Evolutionary conservation across 2,329 filamentous ascomycete species (phyloP), one percentile per base, ranked within the genome.

Genomic region (Fusarium pilosicola): DNA sequence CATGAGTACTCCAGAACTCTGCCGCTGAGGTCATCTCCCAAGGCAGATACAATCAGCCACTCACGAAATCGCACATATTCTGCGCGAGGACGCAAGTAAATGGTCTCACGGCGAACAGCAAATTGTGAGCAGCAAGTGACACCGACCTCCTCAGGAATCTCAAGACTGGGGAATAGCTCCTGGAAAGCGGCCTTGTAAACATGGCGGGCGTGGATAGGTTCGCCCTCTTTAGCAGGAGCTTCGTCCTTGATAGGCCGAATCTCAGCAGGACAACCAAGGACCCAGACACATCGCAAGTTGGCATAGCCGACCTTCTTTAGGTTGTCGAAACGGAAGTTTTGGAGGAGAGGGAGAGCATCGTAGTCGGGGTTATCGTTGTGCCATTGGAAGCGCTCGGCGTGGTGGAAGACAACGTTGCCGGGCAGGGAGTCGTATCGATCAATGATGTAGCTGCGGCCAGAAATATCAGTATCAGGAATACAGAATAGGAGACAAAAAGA

Each of bases 111-210:
- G 7, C 88, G 88, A 12, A 92, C 87, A 1, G 88, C 90, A 70
- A 92, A 92, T 79, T 92, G 90, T 24, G 89, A 89, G 79, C 90
- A 92, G 78, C 90, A 92, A n/a, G 88, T 85, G 9, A 87, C 86
- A 5, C 85, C 88, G 14, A 91, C 84, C 17, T 85, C 76, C 2
- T 82, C 78, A 0, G 89, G 88, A 8, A 89, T 82, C n/a, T 79
- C 76, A 8, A 83, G 69, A 18, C 77, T 80, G 6, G 83, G 84
- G 38, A 86, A 79, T 2, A 87, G 76, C 68, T 86, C 79, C 65
- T 81, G 73, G 68, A 86, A 87, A 11, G 84, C 82, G 39, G 76
- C 71, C 74, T 82, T 83, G 75, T 84, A 85, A 39, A 85, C 76
- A 52, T 82, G 79, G 65, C 84, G 84, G n/a, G 84, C 81, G 62